Evolutionary conservation across 2,329 filamentous ascomycete species (phyloP).

Genomic region (Paecilomyces niveus): DNA sequence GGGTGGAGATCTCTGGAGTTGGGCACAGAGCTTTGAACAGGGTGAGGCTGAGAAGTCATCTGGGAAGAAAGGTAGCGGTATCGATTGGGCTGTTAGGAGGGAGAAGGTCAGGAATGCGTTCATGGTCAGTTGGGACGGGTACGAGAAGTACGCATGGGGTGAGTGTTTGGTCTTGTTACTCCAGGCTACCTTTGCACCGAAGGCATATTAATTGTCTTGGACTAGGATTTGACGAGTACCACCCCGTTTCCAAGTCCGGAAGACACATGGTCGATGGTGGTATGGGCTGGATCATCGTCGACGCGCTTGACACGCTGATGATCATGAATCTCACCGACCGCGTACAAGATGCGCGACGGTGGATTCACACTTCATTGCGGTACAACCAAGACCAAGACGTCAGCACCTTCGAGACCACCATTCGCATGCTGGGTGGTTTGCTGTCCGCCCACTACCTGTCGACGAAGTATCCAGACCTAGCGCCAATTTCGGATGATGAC

Average conservation of each 20-base stretch:
- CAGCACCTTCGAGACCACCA: conserved; percentile 21
- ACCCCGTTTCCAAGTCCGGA: conserved; percentile 72
- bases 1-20: conserved; percentile 46
- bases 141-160: conserved; percentile 93
- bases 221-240: conserved; percentile 62
- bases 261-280: conserved; percentile 80
- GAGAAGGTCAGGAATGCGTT: conserved; percentile 85
- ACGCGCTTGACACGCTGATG: conserved; percentile 93
- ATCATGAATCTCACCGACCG: conserved; percentile 93
- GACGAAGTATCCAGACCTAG: conserved; percentile 70
- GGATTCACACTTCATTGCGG: conserved; percentile 72
- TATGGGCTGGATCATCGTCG: conserved; percentile 96
- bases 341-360: conserved; percentile 76
- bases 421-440: conserved; percentile 21
- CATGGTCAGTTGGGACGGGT: conserved; percentile 83
- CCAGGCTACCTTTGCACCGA: neutral
- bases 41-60: conserved; percentile 17
- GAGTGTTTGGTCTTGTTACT: conserved; percentile 30
- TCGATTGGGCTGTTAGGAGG: conserved; percentile 71
- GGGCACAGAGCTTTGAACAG: conserved; percentile 48
- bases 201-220: conserved; percentile 15
- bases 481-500: conserved; percentile 65
- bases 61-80: conserved; percentile 21
- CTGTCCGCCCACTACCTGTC: conserved; percentile 66
- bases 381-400: conserved; percentile 85